Conservation (phyloP, 441 rosid species). For the Eugenia klotzschiana region DNA sequence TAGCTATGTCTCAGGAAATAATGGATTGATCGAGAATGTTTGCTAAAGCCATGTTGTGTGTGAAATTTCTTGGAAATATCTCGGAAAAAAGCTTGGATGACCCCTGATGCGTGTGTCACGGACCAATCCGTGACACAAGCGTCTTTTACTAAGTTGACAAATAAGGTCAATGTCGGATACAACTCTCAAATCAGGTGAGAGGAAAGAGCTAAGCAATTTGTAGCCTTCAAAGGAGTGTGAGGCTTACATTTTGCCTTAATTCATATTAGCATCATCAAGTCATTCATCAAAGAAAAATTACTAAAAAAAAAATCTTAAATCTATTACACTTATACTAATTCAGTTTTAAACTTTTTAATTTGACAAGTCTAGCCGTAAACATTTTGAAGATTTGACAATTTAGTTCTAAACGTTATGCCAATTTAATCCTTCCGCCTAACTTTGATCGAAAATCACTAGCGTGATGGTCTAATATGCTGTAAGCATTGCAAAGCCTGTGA, state of each 20-base stretch:
- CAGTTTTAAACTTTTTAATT: rapidly evolving
- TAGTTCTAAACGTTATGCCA: too few relatives aligned
- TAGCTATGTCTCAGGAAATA: too few relatives aligned
- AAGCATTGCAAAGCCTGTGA: too few relatives aligned
- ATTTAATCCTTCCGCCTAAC: neutral
- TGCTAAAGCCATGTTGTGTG: neutral
- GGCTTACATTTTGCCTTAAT: neutral
- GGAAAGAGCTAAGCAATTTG: neutral
- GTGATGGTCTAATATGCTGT: neutral
- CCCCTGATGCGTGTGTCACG: neutral
- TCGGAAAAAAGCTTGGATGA: neutral
- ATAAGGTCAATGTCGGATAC: neutral
- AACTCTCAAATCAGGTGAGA: rapidly evolving
- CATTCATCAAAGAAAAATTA: neutral
- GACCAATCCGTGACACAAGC: neutral
- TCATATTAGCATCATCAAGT: neutral
- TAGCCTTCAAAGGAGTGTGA: rapidly evolving
- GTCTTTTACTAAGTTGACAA: neutral
- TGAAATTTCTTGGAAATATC: neutral
- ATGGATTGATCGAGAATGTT: too few relatives aligned
- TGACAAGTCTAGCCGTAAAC: rapidly evolving
- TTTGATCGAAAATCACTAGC: rapidly evolving
- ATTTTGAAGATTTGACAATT: neutral
- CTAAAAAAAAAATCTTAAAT: rapidly evolving
- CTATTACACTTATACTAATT: neutral